phyloP scores from a whole-genome alignment of 1,139 yeast species.

The Eremothecium gossypii region DNA sequence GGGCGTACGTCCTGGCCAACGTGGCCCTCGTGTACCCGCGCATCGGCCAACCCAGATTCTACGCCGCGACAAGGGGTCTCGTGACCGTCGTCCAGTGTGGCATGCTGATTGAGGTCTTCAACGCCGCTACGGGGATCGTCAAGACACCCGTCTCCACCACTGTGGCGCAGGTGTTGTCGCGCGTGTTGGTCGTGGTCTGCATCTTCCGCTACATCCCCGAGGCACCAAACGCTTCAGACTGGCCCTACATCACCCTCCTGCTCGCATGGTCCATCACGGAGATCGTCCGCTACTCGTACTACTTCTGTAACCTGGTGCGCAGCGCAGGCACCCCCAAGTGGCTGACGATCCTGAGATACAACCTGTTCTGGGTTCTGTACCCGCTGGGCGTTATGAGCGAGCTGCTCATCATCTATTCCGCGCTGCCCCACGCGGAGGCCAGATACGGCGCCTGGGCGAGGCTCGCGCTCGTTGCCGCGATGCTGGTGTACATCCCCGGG shows the following conservation, averaged over 20 bases:
- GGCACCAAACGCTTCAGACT: conserved; percentile 42
- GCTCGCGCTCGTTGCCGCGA: conserved; percentile 44
- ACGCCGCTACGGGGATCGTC: conserved; percentile 70
- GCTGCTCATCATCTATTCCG: conserved; percentile 55
- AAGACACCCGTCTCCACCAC: conserved; percentile 81
- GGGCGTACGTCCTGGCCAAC: conserved; percentile 52
- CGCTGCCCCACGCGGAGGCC: conserved; percentile 52
- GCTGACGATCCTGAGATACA: conserved; percentile 71
- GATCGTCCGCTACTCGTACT: conserved; percentile 77
- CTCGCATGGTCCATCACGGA: conserved; percentile 91
- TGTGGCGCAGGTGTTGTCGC: conserved; percentile 73
- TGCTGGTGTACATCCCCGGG: conserved; percentile 75
- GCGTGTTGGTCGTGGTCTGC: conserved; percentile 78
- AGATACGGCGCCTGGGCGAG: conserved; percentile 46
- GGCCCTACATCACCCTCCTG: conserved; percentile 57
- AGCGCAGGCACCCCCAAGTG: conserved; percentile 39
- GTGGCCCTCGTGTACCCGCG: conserved; percentile 34
- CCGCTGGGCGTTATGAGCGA: conserved; percentile 91
- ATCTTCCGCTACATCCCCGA: conserved; percentile 68
- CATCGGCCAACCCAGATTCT: conserved; percentile 51
- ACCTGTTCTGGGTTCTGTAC: conserved; percentile 70
- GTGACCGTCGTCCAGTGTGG: conserved; percentile 69
- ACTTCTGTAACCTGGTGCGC: conserved; percentile 53
- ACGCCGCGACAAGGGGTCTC: conserved; percentile 48
- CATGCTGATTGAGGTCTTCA: conserved; percentile 74